Base-by-base conservation (phyloP, 1,284 basidiomycete species). In the Rhodotorula sp. region DNA sequence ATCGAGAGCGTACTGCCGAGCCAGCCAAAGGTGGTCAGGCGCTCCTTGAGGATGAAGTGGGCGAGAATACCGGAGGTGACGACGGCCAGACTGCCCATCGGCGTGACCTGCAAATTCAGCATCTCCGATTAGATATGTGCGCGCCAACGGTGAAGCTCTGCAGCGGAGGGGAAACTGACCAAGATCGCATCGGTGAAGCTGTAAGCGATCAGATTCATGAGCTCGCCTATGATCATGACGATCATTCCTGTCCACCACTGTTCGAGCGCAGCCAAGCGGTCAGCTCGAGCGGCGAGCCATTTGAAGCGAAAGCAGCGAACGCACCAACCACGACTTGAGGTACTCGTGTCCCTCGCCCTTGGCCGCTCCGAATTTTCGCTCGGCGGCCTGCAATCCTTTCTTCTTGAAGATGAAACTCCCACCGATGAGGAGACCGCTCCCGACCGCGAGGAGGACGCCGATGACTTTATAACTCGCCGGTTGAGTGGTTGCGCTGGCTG, bases 291-390 rank as follows among this genome's bases (percentile, higher is more conserved):
- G 2, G 28, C 28, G 3, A 28, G 28, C 28, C 8, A 43, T 54
- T n/a, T 15, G 23, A 28, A 54, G 52, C 21, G 52, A 21, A 50
- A 55, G 14, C 59, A 16, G 55, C 15, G 54, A 66, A 57, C 67
- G 52, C 28, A 85, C 89, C 89, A 79, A 66, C 56, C 68, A 67
- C 10, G 81, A 88, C 82, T 95, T 95, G 80, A 99, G 87, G 83
- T 99, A 99, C 18, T 87, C 92, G 71, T 97, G 93, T 60, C 95
- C 95, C 80, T 98, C 93, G 60, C 95, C 95, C 0, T 92, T 89
- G 18, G 83, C 83, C 56, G 83, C 84, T 10, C 85, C 86, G 65
- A 84, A 79, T 77, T 85, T 83, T 12, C 74, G 74, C 68, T 81
- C 79, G 16, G 80, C 73, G 12, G 79, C 70, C 1, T 82, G 71